Evolutionary conservation across 768 basidiomycete species (phyloP), one percentile per base, ranked within the genome.

Genomic region (Mycena chlorophos): DNA sequence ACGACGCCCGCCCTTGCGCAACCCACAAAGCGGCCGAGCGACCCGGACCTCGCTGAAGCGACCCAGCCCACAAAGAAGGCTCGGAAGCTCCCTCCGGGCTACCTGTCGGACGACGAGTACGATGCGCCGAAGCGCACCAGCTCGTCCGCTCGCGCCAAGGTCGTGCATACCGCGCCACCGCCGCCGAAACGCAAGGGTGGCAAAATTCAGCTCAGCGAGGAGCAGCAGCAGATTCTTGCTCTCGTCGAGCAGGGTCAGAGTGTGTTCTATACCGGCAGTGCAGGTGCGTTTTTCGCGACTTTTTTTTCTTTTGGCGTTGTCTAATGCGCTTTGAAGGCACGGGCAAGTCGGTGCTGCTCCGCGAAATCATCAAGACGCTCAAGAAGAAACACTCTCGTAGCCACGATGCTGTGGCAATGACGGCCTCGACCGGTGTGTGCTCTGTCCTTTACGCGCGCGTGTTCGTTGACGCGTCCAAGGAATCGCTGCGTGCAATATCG

Each of bases 401-500:
- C 1, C 69, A 75, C 0, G 92, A 95, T 68, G 87, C 88, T 0
- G 83, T 98, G 20, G 95, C 94, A 12, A 84, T 99, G 55, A 98
- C 96, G 3, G 97, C 97, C 8, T 94, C 94, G 3, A 98, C 95
- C 22, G 94, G 94, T 87, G 47, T 28, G 69, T 60, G 30, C 38
- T 6, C 14, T 49, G 12, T 22, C 29, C 27, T 8, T 4, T 20
- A 19, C 4, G 17, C 16, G 13, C 40, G 8, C 27, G 3, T 22
- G n/a, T 2, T 30, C 19, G 54, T 46, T 51, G 20, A 40, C 22
- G 40, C 45, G 45, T 14, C 47, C 27, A 30, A 88, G 89, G 89
- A 40, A 97, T 98, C 63, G 96, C 96, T 5, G 96, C 96, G 4
- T 97, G 94, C 70, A 98, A 99, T 63, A 94, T 99, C 48, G 96